Evolutionary conservation across 1,139 yeast species (phyloP), one percentile per base, ranked within the genome.

Genomic region (Yamadazyma triangularis): DNA sequence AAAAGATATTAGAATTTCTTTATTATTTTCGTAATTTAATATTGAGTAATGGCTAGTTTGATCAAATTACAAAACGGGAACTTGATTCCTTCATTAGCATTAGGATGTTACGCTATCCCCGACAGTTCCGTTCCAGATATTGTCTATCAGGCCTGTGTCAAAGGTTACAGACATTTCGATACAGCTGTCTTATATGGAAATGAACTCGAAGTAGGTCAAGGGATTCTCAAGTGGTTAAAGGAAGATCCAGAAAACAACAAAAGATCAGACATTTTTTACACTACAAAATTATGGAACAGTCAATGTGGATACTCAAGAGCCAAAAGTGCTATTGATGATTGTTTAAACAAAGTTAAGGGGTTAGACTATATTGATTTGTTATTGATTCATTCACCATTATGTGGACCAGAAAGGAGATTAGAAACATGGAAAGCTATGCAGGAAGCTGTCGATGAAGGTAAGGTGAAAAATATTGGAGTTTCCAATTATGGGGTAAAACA

Each of bases 401-500:
- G 76, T 28, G 85, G 84, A 2, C 60, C 63, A 13, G 42, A 41
- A 23, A 53, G 58, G 35, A 58, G 87, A 42, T 47, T 76, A 15
- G 80, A 70, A 33, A 73, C 80, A 4, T 79, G 74, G 64, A 56
- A 51, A 37, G 84, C 83, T 3, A 64, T 79, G 71, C 81, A 79
- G 50, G 82, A 78, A 34, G 79, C 79, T 2, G 79, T 76, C n/a
- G 74, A 64, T 27, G 56, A 51, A 14, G 83, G 83, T 1, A 44
- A 58, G 18, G 73, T 79, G 16, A 73, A 68, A 42, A 65, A 69
- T 11, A 74, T 81, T 31, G 89, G 89, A 11, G 87, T 82, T 12
- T 79, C 86, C 1, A 81, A 79, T 48, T 81, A 73, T 48, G 87
- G 87, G 15, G 51, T 51, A n/a, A 64, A 65, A 19, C 88, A 81